Conservation (phyloP, 2,329 filamentous ascomycete genomes). For the Thielaviopsis cerberus region DNA sequence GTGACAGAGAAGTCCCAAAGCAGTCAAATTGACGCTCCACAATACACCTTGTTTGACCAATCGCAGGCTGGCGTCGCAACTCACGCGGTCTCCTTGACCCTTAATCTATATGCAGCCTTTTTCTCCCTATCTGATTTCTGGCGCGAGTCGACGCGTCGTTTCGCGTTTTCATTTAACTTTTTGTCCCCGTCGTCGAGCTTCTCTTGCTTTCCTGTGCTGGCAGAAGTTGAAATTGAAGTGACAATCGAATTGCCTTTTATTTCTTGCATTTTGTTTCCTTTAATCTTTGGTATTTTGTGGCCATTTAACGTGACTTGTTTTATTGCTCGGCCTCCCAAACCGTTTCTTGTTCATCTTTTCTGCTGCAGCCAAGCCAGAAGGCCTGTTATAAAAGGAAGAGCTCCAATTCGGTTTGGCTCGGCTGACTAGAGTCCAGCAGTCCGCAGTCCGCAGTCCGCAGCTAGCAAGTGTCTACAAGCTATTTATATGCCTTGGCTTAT, state of each 20-base stretch:
- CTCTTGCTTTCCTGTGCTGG: neutral
- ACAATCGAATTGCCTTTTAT: no score
- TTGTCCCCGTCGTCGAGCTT: neutral
- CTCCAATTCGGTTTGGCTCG: no score
- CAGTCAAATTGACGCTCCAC: conserved; percentile 10
- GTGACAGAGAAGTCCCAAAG: conserved; percentile 5
- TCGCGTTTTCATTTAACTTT: neutral
- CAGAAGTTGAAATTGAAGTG: no score
- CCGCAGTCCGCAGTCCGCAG: no score
- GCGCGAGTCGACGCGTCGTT: neutral
- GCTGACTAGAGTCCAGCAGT: no score
- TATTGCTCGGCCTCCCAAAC: neutral
- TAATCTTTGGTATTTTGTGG: neutral
- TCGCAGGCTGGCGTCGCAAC: conserved; percentile 5
- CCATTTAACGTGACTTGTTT: neutral
- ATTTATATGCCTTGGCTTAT: neutral
- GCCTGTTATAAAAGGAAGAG: neutral
- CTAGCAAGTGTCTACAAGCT: no score
- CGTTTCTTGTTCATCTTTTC: neutral
- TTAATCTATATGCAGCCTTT: neutral
- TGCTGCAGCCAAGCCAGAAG: no score
- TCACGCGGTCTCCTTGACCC: neutral
- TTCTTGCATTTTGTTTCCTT: neutral
- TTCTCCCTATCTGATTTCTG: neutral
- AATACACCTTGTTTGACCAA: no score